Base-by-base conservation (phyloP, 2,329 filamentous ascomycete species). In the Xenoacremonium recifei region DNA sequence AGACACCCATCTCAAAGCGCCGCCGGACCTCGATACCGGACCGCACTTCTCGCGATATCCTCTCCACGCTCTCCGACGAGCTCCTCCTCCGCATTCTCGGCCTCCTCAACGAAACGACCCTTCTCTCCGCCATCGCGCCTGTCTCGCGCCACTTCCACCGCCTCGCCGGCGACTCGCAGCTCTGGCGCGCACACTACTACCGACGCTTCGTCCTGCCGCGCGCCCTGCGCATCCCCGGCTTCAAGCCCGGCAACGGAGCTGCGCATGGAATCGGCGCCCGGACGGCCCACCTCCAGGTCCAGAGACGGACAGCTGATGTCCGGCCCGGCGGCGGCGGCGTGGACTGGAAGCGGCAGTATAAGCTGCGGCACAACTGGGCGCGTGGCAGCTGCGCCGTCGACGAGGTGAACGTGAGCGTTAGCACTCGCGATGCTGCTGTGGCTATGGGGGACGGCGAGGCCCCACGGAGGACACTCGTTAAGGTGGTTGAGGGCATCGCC, bases 121-220 rank as follows among this genome's bases (percentile, higher is more conserved):
- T 97, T 7, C 73, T 89, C 39, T 69, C 72, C 39, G 69, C 72
- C 39, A 72, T 79, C 25, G 70, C 75, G 5, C 70, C 82, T 40
- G 75, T 91, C n/a, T 96, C 89, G 2, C 80, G 70, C 40, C 88
- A 87, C 45, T 86, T 95, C 59, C 75, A 82, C 53, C 74, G 73
- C 29, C 76, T 97, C 15, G 78, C 88, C 6, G 76, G 78, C 40
- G 93, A 97, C 64, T 85, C 86, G 1, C 89, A 96, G 61, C 71
- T 97, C 42, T 99, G 93, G 93, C 93, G 92, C 63, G 77, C 79
- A 12, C 80, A 89, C 37, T 99, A 96, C 67, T 96, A 95, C 67
- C 76, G 82, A 19, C 84, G 86, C 48, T 97, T 95, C 65, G 88
- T 96, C 21, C 77, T 87, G 25, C 90, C 89, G 29, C 81, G 90